Conservation (phyloP, 129 eudicot genomes). For the Tanacetum coccineum region DNA sequence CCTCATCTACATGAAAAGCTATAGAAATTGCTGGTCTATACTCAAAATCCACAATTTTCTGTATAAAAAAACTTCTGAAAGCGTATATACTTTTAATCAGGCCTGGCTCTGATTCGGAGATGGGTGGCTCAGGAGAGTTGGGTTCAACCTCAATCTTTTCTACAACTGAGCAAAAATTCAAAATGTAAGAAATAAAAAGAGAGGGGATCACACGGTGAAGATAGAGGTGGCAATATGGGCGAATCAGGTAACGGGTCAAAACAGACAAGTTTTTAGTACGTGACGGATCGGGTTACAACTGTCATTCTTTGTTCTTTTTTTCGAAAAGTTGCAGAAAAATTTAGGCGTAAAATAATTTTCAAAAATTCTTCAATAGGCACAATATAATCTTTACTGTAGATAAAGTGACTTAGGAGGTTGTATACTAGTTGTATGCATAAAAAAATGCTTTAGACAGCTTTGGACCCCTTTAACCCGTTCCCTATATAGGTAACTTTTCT, state of each 20-base stretch:
- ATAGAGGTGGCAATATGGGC: neutral
- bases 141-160: slow-evolving; percentile 75
- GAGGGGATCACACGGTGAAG: slow-evolving; percentile 3
- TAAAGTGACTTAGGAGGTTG: neutral
- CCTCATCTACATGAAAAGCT: slow-evolving; percentile 49
- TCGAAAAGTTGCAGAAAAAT: no score
- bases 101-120: slow-evolving; percentile 24
- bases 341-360: neutral
- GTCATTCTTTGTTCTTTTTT: neutral
- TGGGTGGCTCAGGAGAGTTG: slow-evolving; percentile 37
- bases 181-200: slow-evolving; percentile 5
- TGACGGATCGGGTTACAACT: neutral
- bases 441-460: neutral
- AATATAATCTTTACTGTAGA: neutral
- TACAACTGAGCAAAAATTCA: slow-evolving; percentile 32
- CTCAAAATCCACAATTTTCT: slow-evolving; percentile 6
- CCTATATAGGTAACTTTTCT: neutral
- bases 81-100: slow-evolving; percentile 41
- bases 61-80: neutral
- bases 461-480: neutral
- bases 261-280: no score
- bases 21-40: slow-evolving; percentile 13
- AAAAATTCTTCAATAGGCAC: neutral
- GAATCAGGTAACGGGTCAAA: neutral
- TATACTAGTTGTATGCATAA: slow-evolving; percentile 2